These are phyloP conservation scores for Gnomoniopsis sp. DNA, from an alignment of 2,329 filamentous ascomycete genomes.

Conservation along the genomic window DNA sequence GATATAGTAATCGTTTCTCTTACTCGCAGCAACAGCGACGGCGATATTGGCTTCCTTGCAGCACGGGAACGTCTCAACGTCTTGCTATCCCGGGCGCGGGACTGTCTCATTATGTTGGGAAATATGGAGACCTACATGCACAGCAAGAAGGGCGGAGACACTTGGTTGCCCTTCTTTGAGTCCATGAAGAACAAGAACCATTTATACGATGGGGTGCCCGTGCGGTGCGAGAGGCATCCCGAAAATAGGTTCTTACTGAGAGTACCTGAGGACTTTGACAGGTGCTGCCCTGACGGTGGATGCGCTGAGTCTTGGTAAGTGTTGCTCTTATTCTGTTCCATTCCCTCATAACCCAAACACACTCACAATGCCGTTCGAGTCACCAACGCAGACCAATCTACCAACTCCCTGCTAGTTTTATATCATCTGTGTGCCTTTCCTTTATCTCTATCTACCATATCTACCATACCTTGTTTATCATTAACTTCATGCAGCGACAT, in stretches of 20 bases:
- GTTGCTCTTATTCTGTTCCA: background rate
- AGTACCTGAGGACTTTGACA: slow-evolving; percentile 55
- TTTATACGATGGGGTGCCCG: slow-evolving; percentile 58
- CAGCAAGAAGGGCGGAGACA: slow-evolving; percentile 51
- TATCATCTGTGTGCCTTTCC: too few relatives aligned
- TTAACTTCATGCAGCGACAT: slow-evolving; percentile 35
- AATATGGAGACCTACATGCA: slow-evolving; percentile 65
- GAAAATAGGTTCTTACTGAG: slow-evolving; percentile 43
- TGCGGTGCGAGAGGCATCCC: slow-evolving; percentile 59
- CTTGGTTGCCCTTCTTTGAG: slow-evolving; percentile 58
- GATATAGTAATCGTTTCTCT: slow-evolving; percentile 68
- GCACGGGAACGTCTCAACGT: slow-evolving; percentile 68
- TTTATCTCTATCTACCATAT: too few relatives aligned
- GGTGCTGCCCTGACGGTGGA: slow-evolving; percentile 65
- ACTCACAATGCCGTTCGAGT: too few relatives aligned
- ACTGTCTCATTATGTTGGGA: slow-evolving; percentile 66
- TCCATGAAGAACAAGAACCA: slow-evolving; percentile 47
- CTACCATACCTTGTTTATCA: too few relatives aligned
- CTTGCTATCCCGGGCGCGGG: slow-evolving; percentile 62
- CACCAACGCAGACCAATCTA: too few relatives aligned
- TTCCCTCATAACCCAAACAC: background rate
- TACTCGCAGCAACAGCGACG: slow-evolving; percentile 60
- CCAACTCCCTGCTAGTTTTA: too few relatives aligned
- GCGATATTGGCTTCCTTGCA: slow-evolving; percentile 69
- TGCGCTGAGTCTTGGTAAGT: slow-evolving; percentile 61